phyloP scores from a whole-genome alignment of 192 early-diverging fungal species.

The Umbelopsis ramanniana region DNA sequence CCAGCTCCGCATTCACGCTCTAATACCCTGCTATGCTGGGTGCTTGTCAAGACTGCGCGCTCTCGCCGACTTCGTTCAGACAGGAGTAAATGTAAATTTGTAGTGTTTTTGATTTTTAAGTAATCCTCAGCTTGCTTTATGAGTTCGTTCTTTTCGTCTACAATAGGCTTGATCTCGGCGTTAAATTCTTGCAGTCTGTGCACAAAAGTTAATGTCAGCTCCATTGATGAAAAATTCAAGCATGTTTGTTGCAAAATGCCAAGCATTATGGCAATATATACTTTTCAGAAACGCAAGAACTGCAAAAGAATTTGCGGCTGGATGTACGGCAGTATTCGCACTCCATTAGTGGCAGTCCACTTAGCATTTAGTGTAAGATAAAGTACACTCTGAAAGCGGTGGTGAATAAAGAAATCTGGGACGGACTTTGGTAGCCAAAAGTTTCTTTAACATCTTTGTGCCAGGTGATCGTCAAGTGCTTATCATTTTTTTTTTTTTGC shows the following conservation, averaged over 20 bases:
- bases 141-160: slow-evolving; percentile 19
- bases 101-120: slow-evolving; percentile 14
- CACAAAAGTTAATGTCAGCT: slow-evolving; percentile 1
- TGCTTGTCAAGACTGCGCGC: slow-evolving; percentile 14
- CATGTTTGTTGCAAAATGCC: no score
- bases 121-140: slow-evolving; percentile 27
- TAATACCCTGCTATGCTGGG: background rate
- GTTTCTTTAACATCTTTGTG: no score
- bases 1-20: slow-evolving; percentile 3
- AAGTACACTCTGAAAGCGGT: no score
- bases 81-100: slow-evolving; percentile 15
- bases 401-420: no score
- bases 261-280: background rate
- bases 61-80: slow-evolving; percentile 28
- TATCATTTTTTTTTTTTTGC: background rate
- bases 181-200: slow-evolving; percentile 29
- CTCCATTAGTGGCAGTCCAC: slow-evolving; percentile 26
- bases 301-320: slow-evolving; percentile 36
- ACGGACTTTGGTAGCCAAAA: no score
- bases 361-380: background rate
- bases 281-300: slow-evolving; percentile 29
- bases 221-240: background rate
- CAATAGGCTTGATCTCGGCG: slow-evolving; percentile 8
- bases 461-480: background rate
- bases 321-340: slow-evolving; percentile 40